phyloP scores from a whole-genome alignment of 2,329 filamentous ascomycete species.

The Diplocarpon mali region DNA sequence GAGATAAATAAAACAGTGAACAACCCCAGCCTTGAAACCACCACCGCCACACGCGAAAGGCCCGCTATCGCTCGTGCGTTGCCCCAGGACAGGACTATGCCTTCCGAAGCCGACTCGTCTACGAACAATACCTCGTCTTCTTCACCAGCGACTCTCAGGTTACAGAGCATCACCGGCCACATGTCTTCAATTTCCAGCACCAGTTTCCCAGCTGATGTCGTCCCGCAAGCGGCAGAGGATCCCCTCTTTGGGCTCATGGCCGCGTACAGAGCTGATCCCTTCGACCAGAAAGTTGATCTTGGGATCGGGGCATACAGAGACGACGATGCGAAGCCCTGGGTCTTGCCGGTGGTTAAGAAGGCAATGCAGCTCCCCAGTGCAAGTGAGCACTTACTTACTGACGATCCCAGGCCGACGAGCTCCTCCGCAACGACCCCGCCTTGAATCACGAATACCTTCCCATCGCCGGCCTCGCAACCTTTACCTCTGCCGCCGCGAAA shows the following conservation, averaged over 20 bases:
- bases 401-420: conserved; percentile 66
- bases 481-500: conserved; percentile 84
- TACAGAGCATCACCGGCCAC: conserved; percentile 56
- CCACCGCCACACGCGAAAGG: background rate
- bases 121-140: conserved; percentile 6
- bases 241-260: conserved; percentile 87
- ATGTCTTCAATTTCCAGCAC: conserved; percentile 46
- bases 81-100: conserved; percentile 3
- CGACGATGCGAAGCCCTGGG: conserved; percentile 92
- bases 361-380: conserved; percentile 26
- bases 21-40: background rate
- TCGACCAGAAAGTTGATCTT: conserved; percentile 79
- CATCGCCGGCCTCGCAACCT: conserved; percentile 76
- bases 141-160: conserved; percentile 37
- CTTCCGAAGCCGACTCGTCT: conserved; percentile 5
- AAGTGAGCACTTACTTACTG: conserved; percentile 3
- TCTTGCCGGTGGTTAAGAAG: conserved; percentile 93
- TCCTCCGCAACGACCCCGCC: conserved; percentile 76
- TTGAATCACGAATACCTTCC: conserved; percentile 98
- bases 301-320: conserved; percentile 90
- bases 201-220: conserved; percentile 63
- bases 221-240: conserved; percentile 89
- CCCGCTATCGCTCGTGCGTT: too few species aligned
- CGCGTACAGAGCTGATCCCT: conserved; percentile 71
- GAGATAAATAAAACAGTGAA: background rate